Conservation (phyloP, 495 filamentous ascomycete species). For the Penicillium egyptiacum region DNA sequence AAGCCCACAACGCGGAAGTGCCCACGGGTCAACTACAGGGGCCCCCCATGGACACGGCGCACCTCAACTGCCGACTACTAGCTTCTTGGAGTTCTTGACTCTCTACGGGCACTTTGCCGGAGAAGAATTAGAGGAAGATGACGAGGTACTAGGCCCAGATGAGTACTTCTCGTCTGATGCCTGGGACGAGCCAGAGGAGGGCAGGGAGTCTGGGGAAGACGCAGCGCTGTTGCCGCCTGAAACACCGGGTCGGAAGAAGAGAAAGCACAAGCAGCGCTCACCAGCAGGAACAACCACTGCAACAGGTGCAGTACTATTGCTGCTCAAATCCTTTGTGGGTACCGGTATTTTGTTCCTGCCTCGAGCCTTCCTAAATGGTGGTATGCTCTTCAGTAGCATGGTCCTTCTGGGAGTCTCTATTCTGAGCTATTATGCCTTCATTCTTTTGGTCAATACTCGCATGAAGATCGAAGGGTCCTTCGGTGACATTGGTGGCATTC, state of each 20-base stretch:
- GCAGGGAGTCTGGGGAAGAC: constrained; percentile 73
- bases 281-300: constrained; percentile 69
- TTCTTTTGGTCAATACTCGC: constrained; percentile 83
- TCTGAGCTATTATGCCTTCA: constrained; percentile 94
- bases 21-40: constrained; percentile 39
- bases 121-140: constrained; percentile 92
- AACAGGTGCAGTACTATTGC: constrained; percentile 71
- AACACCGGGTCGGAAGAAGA: constrained; percentile 57
- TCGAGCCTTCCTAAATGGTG: constrained; percentile 88
- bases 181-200: constrained; percentile 60
- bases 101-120: constrained; percentile 97
- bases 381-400: constrained; percentile 93
- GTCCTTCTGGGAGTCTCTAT: constrained; percentile 80
- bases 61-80: constrained; percentile 75
- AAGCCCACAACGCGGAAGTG: constrained; percentile 55
- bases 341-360: constrained; percentile 97
- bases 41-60: constrained; percentile 41
- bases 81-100: constrained; percentile 91
- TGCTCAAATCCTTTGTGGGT: constrained; percentile 96
- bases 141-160: constrained; percentile 78
- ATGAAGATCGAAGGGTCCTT: constrained; percentile 84
- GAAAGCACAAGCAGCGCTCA: constrained; percentile 68
- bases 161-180: constrained; percentile 79
- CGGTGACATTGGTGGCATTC: constrained; percentile 88
- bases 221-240: constrained; percentile 76